Conservation (phyloP, 495 filamentous ascomycete genomes). For the Glutinoglossum americanum region DNA sequence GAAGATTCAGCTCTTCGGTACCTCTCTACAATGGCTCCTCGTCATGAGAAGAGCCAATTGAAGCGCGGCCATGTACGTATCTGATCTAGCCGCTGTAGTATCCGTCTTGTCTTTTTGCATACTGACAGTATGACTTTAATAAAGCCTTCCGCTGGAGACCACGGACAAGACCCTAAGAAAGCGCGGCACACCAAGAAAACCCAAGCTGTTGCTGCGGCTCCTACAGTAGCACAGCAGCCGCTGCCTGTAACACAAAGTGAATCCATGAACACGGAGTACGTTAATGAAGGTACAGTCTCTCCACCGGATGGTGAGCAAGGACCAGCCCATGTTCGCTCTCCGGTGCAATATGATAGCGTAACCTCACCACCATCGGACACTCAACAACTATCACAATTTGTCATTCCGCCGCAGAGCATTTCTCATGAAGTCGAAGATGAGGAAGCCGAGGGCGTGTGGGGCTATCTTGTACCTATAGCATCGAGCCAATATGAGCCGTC, state of each 20-base stretch:
- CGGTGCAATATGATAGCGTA: slow-evolving; percentile 38
- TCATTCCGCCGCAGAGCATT: slow-evolving; percentile 49
- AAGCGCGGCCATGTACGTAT: slow-evolving; percentile 27
- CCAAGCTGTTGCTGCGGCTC: slow-evolving; percentile 30
- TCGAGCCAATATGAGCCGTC: slow-evolving; percentile 44
- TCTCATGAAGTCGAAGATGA: slow-evolving; percentile 71
- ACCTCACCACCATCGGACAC: slow-evolving; percentile 46
- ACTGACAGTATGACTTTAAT: neutral
- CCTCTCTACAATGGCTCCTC: slow-evolving; percentile 22
- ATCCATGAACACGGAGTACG: slow-evolving; percentile 35
- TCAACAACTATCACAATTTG: slow-evolving; percentile 54
- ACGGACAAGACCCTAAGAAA: slow-evolving; percentile 30
- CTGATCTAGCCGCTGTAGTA: slow-evolving; percentile 14
- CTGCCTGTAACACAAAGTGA: slow-evolving; percentile 54
- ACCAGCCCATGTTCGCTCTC: slow-evolving; percentile 26
- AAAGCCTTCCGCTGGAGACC: slow-evolving; percentile 16
- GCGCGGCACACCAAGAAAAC: slow-evolving; percentile 41
- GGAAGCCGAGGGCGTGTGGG: slow-evolving; percentile 83
- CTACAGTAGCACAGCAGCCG: slow-evolving; percentile 48
- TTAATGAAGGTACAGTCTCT: slow-evolving; percentile 51
- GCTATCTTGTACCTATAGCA: slow-evolving; percentile 61
- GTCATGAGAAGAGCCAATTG: slow-evolving; percentile 28
- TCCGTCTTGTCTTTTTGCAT: slow-evolving; percentile 12
- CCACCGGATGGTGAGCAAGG: slow-evolving; percentile 39
- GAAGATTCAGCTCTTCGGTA: neutral